Conservation (phyloP, 2,329 filamentous ascomycete species). For the Madurella fahalii region DNA sequence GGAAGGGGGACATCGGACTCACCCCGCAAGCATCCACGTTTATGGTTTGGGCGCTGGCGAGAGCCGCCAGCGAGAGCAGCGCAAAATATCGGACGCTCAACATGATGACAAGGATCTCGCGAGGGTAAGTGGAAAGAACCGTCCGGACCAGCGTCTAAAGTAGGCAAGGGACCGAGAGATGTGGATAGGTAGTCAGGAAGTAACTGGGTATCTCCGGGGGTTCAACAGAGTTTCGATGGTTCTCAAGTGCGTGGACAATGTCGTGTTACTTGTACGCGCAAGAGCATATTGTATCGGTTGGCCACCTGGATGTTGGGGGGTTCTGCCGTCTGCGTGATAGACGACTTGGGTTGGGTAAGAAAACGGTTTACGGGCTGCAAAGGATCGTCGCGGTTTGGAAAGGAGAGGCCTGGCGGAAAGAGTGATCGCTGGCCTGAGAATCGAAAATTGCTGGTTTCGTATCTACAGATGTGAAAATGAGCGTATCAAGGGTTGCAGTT, state of each 20-base stretch:
- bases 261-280: too few species aligned
- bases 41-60: conserved; percentile 18
- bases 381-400: not conserved
- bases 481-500: conserved; percentile 14
- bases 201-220: too few species aligned
- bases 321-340: not conserved
- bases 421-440: conserved; percentile 9
- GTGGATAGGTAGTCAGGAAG: not conserved
- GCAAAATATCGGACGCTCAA: conserved; percentile 5
- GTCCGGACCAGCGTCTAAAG: too few species aligned
- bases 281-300: too few species aligned
- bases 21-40: conserved; percentile 21
- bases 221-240: too few species aligned
- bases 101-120: conserved; percentile 7
- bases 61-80: conserved; percentile 16
- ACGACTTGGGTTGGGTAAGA: not conserved
- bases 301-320: too few species aligned
- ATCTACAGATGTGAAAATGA: not conserved
- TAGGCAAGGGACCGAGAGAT: not conserved
- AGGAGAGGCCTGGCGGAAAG: conserved; percentile 8
- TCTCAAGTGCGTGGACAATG: too few species aligned
- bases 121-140: not conserved
- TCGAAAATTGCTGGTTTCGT: not conserved
- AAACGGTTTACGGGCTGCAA: not conserved
- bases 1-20: conserved; percentile 5